Base-by-base conservation (phyloP, 768 basidiomycete genomes). In the Daedaleopsis sinensis region DNA sequence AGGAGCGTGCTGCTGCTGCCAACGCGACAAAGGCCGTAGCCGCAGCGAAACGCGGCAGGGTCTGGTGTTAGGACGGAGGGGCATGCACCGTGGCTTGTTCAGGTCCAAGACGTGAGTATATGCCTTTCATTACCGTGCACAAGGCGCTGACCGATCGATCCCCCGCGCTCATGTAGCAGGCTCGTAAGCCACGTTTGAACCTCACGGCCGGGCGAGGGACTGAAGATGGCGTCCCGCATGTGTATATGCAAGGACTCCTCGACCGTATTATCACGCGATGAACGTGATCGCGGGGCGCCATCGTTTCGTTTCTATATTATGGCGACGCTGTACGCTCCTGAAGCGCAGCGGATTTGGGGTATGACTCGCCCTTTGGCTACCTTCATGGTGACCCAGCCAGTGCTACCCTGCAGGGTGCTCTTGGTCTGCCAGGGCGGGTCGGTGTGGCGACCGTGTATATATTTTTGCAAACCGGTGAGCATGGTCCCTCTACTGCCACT, bases 1-100 rank as follows among this genome's bases (percentile, higher is more conserved):
- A 65, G 6, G 67, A 66, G 57, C 67, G 66, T 37, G 61, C 64
- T 35, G 61, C 58, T 4, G 64, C 66, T 15, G 64, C 62, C 16
- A 57, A 55, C 46, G 60, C 58, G 18, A 59, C 62, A 6, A 59
- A 59, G 44, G 58, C 57, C 53, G 65, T 51, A 3, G 53, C 48
- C 1, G 46, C 47, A 8, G 57, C 62, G 53, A 46, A 53, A 19
- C 50, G 61, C 27, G 54, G 54, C 11, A 35, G 65, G 36, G 47
- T 52, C 54, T 60, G 55, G 46, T 47, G 8, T 24, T 35, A 39
- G 18, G 55, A 11, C n/a, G 46, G 35, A 52, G 46, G 42, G 32
- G 57, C 35, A 46, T 39, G 57, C 36, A 44, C 49, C 23, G 11
- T 24, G 58, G 59, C 44, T 54, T 57, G 37, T 61, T 59, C 36